Base-by-base conservation (phyloP, 2,329 filamentous ascomycete species). In the Fusarium nisikadoi region DNA sequence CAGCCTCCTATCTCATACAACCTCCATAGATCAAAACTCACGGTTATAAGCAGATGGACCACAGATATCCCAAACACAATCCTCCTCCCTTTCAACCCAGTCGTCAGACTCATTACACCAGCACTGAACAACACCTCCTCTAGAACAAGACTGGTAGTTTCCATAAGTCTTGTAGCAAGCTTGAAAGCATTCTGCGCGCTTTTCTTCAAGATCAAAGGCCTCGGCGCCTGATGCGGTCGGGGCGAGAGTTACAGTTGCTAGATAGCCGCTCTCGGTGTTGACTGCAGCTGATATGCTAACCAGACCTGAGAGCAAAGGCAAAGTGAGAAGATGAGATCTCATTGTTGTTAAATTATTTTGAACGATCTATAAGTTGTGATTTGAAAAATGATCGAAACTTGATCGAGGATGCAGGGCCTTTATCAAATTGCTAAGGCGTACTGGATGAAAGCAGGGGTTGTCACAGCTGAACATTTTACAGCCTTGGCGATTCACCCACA, bases 11-110 rank as follows among this genome's bases (percentile, higher is more conserved):
- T 17, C 12, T 10, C 11, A 17, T 8, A 7, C 0, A 7, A 0
- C 12, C 9, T 1, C 9, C 2, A 25, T 27, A 8, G 14, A 29
- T 3, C 14, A 0, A 1, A 19, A 62, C 62, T 49, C 27, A 62
- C 65, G n/a, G 17, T 67, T 68, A 9, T 67, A 68, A 6, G 65
- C 62, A n/a, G 57, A 65, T 8, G 54, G 47, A 9, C 65, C 65
- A 33, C 62, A 68, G 3, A 50, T 46, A 3, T 46, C 23, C 62
- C 55, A 68, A 14, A 62, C 63, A 2, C 65, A 68, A 10, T 67
- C 62, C 16, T 67, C 62, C 17, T 67, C 65, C 29, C 29, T 67
- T 3, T 62, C 62, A 45, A 67, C 56, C 50, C 65, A 68, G 8
- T 67, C 65, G 31, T 19, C 45, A 23, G 52, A 38, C 14, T 50